phyloP scores from a whole-genome alignment of 108 stramenopile species.

The Epithemia pelagica region DNA sequence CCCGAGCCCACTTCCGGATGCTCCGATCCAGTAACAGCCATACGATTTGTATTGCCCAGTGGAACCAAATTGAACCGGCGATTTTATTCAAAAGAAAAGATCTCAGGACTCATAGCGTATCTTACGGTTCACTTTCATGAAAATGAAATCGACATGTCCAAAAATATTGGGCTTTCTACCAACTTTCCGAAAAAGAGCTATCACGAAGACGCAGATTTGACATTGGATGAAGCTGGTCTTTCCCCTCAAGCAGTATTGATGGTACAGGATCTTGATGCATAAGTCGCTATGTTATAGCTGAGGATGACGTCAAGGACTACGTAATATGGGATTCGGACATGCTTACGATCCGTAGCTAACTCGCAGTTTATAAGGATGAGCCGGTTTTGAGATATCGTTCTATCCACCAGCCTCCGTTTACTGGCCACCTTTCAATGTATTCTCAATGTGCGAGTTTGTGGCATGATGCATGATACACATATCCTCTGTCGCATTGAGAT shows the following conservation, averaged over 20 bases:
- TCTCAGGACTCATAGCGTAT: conserved; percentile 58
- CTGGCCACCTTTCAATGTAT: no score
- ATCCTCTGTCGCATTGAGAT: no score
- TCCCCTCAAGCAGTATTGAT: conserved; percentile 74
- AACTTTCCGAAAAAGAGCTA: conserved; percentile 68
- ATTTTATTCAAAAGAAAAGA: conserved; percentile 50
- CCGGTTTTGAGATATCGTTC: no score
- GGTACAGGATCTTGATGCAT: conserved; percentile 88
- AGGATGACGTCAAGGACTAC: no score
- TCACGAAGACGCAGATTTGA: conserved; percentile 32
- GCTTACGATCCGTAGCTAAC: no score
- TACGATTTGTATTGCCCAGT: conserved; percentile 71
- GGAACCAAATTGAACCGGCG: conserved; percentile 72
- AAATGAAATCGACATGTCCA: conserved; percentile 34
- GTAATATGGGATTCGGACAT: no score
- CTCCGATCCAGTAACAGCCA: conserved; percentile 15
- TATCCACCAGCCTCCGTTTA: no score
- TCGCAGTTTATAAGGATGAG: no score
- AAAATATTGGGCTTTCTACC: conserved; percentile 56
- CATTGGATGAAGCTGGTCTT: conserved; percentile 65
- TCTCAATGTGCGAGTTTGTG: no score
- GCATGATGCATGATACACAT: no score
- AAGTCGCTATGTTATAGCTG: conserved; percentile 13
- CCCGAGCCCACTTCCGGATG: conserved; percentile 21
- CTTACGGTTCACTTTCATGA: conserved; percentile 67